Percentiles rank a stretch among this genome's conserved stretches.
These are phyloP conservation scores for Aspergillus sp. DNA, from an alignment of 2,329 filamentous ascomycete genomes.

Conservation along the genomic window DNA sequence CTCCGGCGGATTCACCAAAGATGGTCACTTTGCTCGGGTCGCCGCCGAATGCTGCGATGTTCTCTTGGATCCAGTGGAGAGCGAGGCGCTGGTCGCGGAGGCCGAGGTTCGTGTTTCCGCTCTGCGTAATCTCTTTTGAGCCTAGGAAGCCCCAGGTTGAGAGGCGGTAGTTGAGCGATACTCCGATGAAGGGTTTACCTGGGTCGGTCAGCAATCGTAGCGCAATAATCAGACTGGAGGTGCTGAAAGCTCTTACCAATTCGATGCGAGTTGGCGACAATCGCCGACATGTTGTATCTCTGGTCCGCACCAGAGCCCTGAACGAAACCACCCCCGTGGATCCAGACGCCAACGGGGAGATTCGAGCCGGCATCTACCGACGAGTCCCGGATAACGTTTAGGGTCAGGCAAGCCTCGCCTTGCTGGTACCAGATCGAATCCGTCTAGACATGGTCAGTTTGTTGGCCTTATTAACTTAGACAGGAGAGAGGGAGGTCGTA, in stretches of 20 bases:
- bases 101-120: slow-evolving; percentile 62
- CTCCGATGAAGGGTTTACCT: slow-evolving; percentile 57
- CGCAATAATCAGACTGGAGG: neutral
- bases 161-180: slow-evolving; percentile 60
- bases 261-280: slow-evolving; percentile 59
- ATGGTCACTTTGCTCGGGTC: slow-evolving; percentile 39
- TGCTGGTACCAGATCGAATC: slow-evolving; percentile 42
- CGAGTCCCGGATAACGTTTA: slow-evolving; percentile 63
- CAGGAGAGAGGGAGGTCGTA: slow-evolving; percentile 26
- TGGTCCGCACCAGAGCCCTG: slow-evolving; percentile 56
- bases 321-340: slow-evolving; percentile 62
- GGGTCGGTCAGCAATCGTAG: neutral
- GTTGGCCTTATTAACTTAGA: neutral
- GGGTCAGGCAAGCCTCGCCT: slow-evolving; percentile 63
- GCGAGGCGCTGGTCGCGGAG: slow-evolving; percentile 43
- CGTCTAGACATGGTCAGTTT: slow-evolving; percentile 25
- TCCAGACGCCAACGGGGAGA: slow-evolving; percentile 65
- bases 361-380: slow-evolving; percentile 40
- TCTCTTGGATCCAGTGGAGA: slow-evolving; percentile 44
- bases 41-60: slow-evolving; percentile 32
- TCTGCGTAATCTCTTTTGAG: slow-evolving; percentile 47
- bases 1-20: slow-evolving; percentile 64
- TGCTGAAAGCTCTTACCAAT: slow-evolving; percentile 38
- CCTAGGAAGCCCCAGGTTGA: slow-evolving; percentile 59
- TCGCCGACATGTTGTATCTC: slow-evolving; percentile 66